Conservation (phyloP, 371 early-diverging fungal genomes). For the Mortierella sp. region DNA sequence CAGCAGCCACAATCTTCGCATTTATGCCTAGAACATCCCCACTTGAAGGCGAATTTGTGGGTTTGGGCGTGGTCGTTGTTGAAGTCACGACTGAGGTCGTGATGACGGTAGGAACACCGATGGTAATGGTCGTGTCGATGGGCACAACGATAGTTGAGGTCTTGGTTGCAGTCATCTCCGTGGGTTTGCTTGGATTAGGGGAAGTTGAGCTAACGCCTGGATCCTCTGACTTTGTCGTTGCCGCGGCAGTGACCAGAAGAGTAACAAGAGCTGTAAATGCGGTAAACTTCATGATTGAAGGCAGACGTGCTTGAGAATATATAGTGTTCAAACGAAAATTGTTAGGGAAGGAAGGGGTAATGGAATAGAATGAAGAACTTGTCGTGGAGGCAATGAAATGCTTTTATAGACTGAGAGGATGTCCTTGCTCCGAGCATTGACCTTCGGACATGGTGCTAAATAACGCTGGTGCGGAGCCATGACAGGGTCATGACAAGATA, state of each 20-base stretch:
- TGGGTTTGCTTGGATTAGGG: too few species aligned
- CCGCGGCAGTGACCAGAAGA: conserved; percentile 12
- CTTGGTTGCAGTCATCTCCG: conserved; percentile 10
- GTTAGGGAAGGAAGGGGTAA: background rate
- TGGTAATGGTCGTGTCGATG: conserved; percentile 9
- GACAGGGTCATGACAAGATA: too few species aligned
- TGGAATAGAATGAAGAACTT: background rate
- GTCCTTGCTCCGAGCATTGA: background rate
- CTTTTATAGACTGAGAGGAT: conserved; percentile 5
- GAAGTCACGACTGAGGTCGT: background rate
- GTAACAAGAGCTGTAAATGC: conserved; percentile 7
- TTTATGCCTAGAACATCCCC: conserved; percentile 24
- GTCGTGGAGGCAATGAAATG: too few species aligned
- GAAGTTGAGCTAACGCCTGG: too few species aligned
- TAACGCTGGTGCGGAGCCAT: too few species aligned
- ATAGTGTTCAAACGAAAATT: background rate
- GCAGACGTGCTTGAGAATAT: background rate
- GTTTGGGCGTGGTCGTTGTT: background rate
- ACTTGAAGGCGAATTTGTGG: conserved; percentile 10
- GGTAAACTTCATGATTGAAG: conserved; percentile 33
- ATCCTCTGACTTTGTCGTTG: too few species aligned
- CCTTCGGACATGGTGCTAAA: background rate
- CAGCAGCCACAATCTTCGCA: conserved; percentile 29
- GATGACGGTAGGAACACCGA: conserved; percentile 9
- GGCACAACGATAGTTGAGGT: conserved; percentile 1